These are phyloP conservation scores for Achaetomium macrosporum DNA, from an alignment of 2,329 filamentous ascomycete genomes.

Conservation along the genomic window DNA sequence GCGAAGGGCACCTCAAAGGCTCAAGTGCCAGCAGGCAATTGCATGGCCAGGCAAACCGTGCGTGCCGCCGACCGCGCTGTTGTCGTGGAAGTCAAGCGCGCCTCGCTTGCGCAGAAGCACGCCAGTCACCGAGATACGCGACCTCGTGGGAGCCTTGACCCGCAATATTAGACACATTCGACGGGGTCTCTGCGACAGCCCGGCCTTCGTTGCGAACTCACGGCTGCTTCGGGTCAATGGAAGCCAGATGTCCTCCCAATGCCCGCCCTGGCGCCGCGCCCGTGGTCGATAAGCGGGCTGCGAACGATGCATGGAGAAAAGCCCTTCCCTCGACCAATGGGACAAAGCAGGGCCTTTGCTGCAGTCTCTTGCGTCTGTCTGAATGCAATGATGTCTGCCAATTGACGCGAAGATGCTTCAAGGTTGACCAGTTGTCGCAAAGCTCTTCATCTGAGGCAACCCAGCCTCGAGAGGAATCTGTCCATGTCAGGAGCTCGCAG, in stretches of 20 bases:
- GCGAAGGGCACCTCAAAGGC: slow-evolving; percentile 3
- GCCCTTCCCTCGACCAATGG: slow-evolving; percentile 13
- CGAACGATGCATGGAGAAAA: slow-evolving; percentile 6
- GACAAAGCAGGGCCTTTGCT: not conserved
- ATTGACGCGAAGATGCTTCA: not conserved
- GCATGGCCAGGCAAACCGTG: not conserved
- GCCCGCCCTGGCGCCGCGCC: not conserved
- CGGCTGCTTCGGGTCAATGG: too few relatives aligned
- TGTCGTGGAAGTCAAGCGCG: not conserved
- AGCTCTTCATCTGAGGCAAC: too few relatives aligned
- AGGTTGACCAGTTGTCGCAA: not conserved
- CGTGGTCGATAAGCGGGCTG: slow-evolving; percentile 1
- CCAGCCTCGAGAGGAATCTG: too few relatives aligned
- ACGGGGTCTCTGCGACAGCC: not conserved
- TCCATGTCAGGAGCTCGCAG: too few relatives aligned
- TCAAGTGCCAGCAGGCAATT: slow-evolving; percentile 2
- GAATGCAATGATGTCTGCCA: not conserved
- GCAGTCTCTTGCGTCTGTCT: slow-evolving; percentile 1
- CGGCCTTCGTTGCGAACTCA: not conserved
- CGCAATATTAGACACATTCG: not conserved
- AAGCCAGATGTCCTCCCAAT: not conserved
- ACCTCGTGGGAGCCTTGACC: not conserved
- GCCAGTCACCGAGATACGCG: slow-evolving; percentile 10
- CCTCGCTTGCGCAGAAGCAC: too few relatives aligned
- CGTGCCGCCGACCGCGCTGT: slow-evolving; percentile 1